Evolutionary conservation across 805 yeast genomes (phyloP), one percentile per base, ranked within the genome.

Genomic region (Yarrowia keelungensis): DNA sequence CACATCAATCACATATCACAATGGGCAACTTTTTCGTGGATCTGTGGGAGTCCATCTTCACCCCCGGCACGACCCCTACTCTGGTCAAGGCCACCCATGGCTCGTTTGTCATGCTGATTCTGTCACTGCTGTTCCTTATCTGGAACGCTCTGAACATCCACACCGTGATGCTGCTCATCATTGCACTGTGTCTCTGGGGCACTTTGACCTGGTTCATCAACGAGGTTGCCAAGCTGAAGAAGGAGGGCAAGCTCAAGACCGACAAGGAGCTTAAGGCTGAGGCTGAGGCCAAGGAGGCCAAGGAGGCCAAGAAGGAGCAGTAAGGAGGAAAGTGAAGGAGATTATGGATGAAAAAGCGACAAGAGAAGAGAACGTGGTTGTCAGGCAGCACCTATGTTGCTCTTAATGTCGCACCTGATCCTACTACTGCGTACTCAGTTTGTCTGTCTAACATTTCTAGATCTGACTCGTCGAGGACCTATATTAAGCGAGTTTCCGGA

Each of bases 11-110:
- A 36, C 12, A 42, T 26, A 3, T 42, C 9, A 59, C 7, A 43
- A 59, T 59, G 65, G 65, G 65, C 59, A 36, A 38, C 42, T 80
- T 81, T 75, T 69, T 89, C 45, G 80, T 79, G 35, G 96, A 90
- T 35, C 83, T 94, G 53, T 93, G 98, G 98, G 88, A 90, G 69
- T 90, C 97, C 14, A 86, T 95, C 36, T 91, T 94, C 79, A 88
- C 91, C 16, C 98, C 98, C 7, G 99, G 99, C 0, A 86, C 97
- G 0, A 86, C 95, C 0, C 97, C 98, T 1, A 92, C 96, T 0
- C 83, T 95, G 65, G 82, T 92, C n/a, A 82, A 83, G 46, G 98
- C 98, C 1, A 94, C 98, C 0, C 98, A 95, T 76, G 83, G 81
- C 1, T 89, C 97, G 1, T 95, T 95, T 74, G 80, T 84, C 0